A percentile compares a stretch with the other conserved stretches of the same genome.
phyloP scores from a whole-genome alignment of 345 rosid species.

The Rhizophora apiculata region DNA sequence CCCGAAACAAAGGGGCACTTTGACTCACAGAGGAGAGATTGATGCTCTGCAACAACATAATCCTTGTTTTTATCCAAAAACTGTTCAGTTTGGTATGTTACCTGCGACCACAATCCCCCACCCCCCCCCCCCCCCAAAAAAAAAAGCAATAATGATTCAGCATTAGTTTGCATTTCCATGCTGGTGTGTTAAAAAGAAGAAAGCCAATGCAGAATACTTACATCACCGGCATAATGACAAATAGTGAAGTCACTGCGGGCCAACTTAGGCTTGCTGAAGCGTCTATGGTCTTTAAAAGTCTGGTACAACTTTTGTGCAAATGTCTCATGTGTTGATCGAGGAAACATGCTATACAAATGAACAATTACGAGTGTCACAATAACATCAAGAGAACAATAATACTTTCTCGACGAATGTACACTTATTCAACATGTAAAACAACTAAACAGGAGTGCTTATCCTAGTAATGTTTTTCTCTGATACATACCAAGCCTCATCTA shows the following conservation, averaged over 20 bases:
- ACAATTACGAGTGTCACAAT: slow-evolving; percentile 13
- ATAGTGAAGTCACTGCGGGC: slow-evolving; percentile 95
- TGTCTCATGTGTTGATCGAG: slow-evolving; percentile 98
- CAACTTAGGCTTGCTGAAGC: slow-evolving; percentile 92
- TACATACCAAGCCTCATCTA: slow-evolving; percentile 98
- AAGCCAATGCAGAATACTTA: slow-evolving; percentile 32
- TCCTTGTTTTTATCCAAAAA: slow-evolving; percentile 99
- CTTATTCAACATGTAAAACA: not conserved
- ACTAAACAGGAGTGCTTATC: not conserved
- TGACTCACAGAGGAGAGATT: slow-evolving; percentile 77
- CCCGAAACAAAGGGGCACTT: slow-evolving; percentile 79
- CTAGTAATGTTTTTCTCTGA: not conserved
- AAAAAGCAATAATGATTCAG: not conserved
- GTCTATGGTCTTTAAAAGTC: slow-evolving; percentile 88
- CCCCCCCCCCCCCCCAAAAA: too few relatives aligned
- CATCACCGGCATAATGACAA: slow-evolving; percentile 98
- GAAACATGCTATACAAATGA: slow-evolving; percentile 78
- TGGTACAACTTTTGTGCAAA: slow-evolving; percentile 96
- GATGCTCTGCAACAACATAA: slow-evolving; percentile 97
- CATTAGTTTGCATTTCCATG: not conserved
- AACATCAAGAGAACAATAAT: not conserved
- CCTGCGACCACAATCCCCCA: slow-evolving; percentile 33
- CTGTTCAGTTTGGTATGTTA: slow-evolving; percentile 86
- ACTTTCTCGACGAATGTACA: not conserved
- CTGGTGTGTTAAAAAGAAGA: slow-evolving; percentile 8